Base-by-base conservation (phyloP, 2,329 filamentous ascomycete genomes). In the Sporothrix sp. region DNA sequence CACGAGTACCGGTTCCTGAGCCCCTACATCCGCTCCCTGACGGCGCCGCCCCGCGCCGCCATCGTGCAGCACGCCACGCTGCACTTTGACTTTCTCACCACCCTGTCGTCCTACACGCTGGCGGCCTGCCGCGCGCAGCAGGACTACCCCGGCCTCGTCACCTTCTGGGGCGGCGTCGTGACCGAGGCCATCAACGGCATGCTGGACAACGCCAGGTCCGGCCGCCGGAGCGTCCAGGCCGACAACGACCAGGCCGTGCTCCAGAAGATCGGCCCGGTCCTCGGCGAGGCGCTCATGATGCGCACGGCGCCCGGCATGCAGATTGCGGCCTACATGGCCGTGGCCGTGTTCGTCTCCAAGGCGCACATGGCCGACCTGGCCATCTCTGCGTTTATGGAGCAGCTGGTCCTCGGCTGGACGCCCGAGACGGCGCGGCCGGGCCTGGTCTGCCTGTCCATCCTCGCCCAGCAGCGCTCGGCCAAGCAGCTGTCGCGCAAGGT, bases 141-240 rank as follows among this genome's bases (percentile, higher is more conserved):
- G 52, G 82, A 91, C 49, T 86, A 93, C 59, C 79, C 87, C 35
- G 80, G 82, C 1, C 70, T 96, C 53, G 69, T 95, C 50, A 84
- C 87, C 0, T 96, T 98, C 64, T 98, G 93, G 91, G 88, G 85
- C 4, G 85, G 88, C 40, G 74, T 96, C 47, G 83, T 86, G 64
- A 87, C 88, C 0, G 90, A 98, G 66, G 82, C 90, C 10, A 76
- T 94, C 52, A 85, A 87, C 56, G 84, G 82, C 27, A 88, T 93
- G 72, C 69, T 97, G 52, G 87, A 95, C 60, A 78, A 76, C 50
- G 76, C 82, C 54, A 81, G 79, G 57, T 90, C 88, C 2, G 90
- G 90, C 48, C 77, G 88, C 57, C 76, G 76, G 57, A 79, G 81
- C 54, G 75, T 94, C 4, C 85, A 95, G 65, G 77, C 78, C 58